Conservation (phyloP, 129 eudicot species). For the Centella asiatica region DNA sequence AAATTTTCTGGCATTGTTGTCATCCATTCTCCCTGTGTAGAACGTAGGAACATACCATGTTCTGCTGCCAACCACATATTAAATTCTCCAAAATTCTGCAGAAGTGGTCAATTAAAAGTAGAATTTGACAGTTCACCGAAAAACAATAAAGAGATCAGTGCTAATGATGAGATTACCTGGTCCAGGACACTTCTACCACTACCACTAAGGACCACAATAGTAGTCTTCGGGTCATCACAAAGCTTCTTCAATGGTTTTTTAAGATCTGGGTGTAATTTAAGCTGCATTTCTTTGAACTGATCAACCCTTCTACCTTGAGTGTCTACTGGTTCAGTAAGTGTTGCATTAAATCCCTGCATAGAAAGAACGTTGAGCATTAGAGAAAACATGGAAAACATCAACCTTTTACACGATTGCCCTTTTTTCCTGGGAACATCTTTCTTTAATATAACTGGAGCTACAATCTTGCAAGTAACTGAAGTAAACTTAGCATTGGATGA, state of each 20-base stretch:
- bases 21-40: conserved; percentile 64
- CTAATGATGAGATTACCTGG: conserved; percentile 32
- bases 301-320: conserved; percentile 58
- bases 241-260: conserved; percentile 45
- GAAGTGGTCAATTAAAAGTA: conserved; percentile 18
- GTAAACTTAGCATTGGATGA: background rate
- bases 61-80: conserved; percentile 93
- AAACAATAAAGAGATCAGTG: background rate
- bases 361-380: background rate
- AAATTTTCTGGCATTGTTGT: conserved; percentile 72
- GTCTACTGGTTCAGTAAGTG: conserved; percentile 71
- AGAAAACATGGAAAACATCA: background rate
- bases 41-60: conserved; percentile 79
- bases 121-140: conserved; percentile 3
- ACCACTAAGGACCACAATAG: conserved; percentile 46
- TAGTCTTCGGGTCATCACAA: conserved; percentile 66
- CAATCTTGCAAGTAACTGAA: background rate
- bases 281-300: conserved; percentile 82
- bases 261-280: conserved; percentile 63
- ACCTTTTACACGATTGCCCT: background rate
- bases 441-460: background rate
- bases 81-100: conserved; percentile 71
- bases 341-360: conserved; percentile 80
- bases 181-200: conserved; percentile 61
- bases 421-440: background rate